These are phyloP conservation scores for Zea luxurians DNA, from an alignment of 176 grass and related monocot genomes.

Conservation along the genomic window DNA sequence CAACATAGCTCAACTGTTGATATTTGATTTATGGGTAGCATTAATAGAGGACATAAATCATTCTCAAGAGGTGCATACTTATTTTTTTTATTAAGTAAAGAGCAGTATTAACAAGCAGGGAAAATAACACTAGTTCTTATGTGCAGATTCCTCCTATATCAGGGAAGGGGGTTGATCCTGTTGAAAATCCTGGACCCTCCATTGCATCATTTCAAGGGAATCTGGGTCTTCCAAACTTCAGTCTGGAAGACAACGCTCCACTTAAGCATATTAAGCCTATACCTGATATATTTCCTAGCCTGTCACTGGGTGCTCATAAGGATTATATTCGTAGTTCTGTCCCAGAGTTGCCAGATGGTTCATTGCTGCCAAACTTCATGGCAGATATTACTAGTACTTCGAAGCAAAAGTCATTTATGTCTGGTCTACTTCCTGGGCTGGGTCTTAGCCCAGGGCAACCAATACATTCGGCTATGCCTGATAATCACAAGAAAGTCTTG, in stretches of 20 bases:
- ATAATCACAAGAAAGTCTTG: conserved; percentile 92
- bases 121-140: conserved; percentile 40
- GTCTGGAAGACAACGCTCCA: conserved; percentile 63
- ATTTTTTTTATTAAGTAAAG: conserved; percentile 22
- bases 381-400: conserved; percentile 54
- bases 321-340: conserved; percentile 53
- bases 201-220: conserved; percentile 85
- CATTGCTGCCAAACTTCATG: conserved; percentile 77
- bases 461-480: conserved; percentile 70
- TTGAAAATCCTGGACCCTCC: conserved; percentile 60
- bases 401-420: conserved; percentile 67
- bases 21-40: background rate
- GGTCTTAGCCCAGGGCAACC: conserved; percentile 62
- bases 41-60: conserved; percentile 2
- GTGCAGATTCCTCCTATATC: conserved; percentile 69
- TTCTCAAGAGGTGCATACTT: conserved; percentile 19
- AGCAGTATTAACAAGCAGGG: background rate
- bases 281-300: conserved; percentile 67
- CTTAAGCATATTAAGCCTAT: conserved; percentile 57
- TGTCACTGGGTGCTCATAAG: conserved; percentile 57
- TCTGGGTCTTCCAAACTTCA: conserved; percentile 75
- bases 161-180: conserved; percentile 51
- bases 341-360: conserved; percentile 72
- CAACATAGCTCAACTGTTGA: background rate
- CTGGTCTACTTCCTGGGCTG: conserved; percentile 62